Conservation (phyloP, 805 yeast species). For the Starmera amethionina region DNA sequence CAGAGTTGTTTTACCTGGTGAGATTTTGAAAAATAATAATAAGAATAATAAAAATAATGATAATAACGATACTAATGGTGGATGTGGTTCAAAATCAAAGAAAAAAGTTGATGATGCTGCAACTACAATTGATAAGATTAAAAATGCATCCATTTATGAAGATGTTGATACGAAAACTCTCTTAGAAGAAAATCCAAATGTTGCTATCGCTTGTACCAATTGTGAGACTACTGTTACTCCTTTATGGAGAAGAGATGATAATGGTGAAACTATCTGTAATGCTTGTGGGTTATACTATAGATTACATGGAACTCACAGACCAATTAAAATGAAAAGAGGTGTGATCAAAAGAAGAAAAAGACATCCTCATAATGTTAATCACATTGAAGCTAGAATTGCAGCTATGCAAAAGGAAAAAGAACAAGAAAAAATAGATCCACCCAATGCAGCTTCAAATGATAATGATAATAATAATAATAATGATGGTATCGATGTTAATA, state of each 20-base stretch:
- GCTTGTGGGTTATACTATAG: slow-evolving; percentile 79
- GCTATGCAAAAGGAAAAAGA: neutral
- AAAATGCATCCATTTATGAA: neutral
- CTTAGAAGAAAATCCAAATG: slow-evolving; percentile 26
- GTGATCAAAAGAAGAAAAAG: slow-evolving; percentile 71
- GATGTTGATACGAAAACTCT: neutral
- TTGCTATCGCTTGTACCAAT: slow-evolving; percentile 72
- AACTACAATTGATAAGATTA: neutral
- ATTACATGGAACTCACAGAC: slow-evolving; percentile 69
- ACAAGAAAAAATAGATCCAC: neutral
- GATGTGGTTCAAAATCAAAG: neutral
- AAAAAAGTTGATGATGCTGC: neutral
- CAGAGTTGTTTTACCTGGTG: slow-evolving; percentile 34
- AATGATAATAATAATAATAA: too few species aligned
- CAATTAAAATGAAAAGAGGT: slow-evolving; percentile 61
- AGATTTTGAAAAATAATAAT: slow-evolving; percentile 4
- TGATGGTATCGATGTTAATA: too few species aligned
- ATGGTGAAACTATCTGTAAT: slow-evolving; percentile 77
- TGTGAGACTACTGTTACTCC: slow-evolving; percentile 84
- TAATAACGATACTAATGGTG: neutral
- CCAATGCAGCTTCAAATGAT: neutral
- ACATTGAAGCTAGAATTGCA: neutral
- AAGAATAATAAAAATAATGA: neutral
- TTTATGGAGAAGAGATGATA: slow-evolving; percentile 75
- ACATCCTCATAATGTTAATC: slow-evolving; percentile 3